phyloP scores from a whole-genome alignment of 768 basidiomycete species.

The Lentinula detonsa region DNA sequence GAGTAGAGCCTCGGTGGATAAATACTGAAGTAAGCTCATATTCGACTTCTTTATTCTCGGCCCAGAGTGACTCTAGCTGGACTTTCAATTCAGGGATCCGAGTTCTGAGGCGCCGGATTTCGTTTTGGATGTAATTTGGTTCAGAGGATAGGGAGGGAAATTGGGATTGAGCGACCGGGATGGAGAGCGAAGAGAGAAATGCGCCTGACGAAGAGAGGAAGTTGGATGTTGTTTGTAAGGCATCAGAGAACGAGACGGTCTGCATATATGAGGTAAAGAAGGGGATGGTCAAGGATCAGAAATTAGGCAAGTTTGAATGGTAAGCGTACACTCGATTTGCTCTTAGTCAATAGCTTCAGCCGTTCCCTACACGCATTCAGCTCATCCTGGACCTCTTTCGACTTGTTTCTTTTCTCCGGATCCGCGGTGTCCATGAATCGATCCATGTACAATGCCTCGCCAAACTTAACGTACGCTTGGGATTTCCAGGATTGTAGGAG shows the following conservation, averaged over 20 bases:
- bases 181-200: conserved; percentile 42
- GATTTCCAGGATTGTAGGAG: conserved; percentile 92
- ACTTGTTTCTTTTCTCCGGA: conserved; percentile 60
- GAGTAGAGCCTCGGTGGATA: conserved; percentile 85
- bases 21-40: conserved; percentile 95
- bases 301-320: neutral
- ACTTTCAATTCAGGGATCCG: conserved; percentile 51
- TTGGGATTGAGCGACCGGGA: conserved; percentile 34
- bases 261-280: conserved; percentile 17
- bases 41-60: conserved; percentile 52
- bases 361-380: conserved; percentile 62
- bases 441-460: conserved; percentile 83
- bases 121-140: conserved; percentile 40
- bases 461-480: conserved; percentile 91
- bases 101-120: conserved; percentile 51
- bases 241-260: conserved; percentile 56
- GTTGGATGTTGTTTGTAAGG: conserved; percentile 47
- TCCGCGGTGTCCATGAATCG: conserved; percentile 81
- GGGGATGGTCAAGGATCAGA: neutral
- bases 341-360: conserved; percentile 58
- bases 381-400: conserved; percentile 64
- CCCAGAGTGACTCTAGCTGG: conserved; percentile 73
- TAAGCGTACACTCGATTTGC: conserved; percentile 48
- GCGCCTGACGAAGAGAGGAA: conserved; percentile 51
- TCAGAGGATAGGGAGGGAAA: conserved; percentile 39